Conservation (phyloP, 371 early-diverging fungal genomes). For the Lichtheimia hyalospora region DNA sequence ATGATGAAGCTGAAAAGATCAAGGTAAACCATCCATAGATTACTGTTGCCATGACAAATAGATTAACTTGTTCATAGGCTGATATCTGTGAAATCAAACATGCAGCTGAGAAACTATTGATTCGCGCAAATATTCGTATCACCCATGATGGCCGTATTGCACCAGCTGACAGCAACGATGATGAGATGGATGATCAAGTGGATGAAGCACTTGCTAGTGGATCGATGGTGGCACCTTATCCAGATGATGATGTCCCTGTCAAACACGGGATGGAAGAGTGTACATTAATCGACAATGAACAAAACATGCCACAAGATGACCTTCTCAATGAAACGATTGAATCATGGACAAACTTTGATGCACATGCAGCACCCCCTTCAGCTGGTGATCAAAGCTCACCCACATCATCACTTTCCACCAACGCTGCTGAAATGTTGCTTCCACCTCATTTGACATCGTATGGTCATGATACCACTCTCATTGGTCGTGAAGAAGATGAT, state of each 20-base stretch:
- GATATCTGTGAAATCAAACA: conserved; percentile 23
- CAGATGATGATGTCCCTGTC: neutral
- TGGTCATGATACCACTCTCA: conserved; percentile 7
- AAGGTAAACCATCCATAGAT: conserved; percentile 32
- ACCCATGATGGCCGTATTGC: conserved; percentile 20
- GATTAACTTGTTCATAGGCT: conserved; percentile 1
- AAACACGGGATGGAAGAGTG: conserved; percentile 11
- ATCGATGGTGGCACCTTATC: neutral
- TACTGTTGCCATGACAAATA: neutral
- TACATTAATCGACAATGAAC: conserved; percentile 9
- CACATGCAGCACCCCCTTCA: conserved; percentile 7
- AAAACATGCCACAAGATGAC: conserved; percentile 13
- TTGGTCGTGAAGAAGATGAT: conserved; percentile 9
- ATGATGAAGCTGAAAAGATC: conserved; percentile 71
- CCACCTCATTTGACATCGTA: conserved; percentile 27
- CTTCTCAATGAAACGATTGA: conserved; percentile 26
- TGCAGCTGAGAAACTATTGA: conserved; percentile 17
- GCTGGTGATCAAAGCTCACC: conserved; percentile 7
- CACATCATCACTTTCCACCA: conserved; percentile 7
- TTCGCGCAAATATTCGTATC: conserved; percentile 17
- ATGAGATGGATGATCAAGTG: neutral
- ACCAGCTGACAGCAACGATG: conserved; percentile 3
- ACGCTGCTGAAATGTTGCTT: conserved; percentile 19
- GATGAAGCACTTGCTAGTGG: neutral
- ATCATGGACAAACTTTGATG: conserved; percentile 25